These are phyloP conservation scores for Xylaria castorea DNA, from an alignment of 495 filamentous ascomycete species.

Conservation along the genomic window DNA sequence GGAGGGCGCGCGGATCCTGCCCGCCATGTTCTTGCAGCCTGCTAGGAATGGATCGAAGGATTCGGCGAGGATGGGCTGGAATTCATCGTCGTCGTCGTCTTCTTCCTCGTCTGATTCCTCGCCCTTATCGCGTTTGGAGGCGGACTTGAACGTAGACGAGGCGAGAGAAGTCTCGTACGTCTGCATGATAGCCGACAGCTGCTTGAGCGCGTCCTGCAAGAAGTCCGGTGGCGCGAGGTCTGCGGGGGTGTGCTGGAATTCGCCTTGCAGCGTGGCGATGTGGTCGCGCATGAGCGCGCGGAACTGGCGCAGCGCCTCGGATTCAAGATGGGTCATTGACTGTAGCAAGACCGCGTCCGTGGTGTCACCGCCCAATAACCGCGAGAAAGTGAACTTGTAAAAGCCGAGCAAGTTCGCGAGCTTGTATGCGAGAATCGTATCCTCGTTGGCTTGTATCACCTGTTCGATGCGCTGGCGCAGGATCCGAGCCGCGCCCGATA, in stretches of 20 bases:
- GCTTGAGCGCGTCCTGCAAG: slow-evolving; percentile 78
- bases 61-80: slow-evolving; percentile 78
- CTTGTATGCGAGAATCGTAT: slow-evolving; percentile 86
- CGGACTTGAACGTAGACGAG: slow-evolving; percentile 33
- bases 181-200: slow-evolving; percentile 75
- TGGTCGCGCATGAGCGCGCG: slow-evolving; percentile 78
- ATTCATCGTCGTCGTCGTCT: slow-evolving; percentile 56
- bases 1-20: slow-evolving; percentile 61
- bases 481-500: slow-evolving; percentile 77
- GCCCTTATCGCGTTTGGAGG: slow-evolving; percentile 25
- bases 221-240: slow-evolving; percentile 85
- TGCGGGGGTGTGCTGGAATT: slow-evolving; percentile 66
- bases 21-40: slow-evolving; percentile 72
- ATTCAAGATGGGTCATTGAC: slow-evolving; percentile 68
- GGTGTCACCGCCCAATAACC: slow-evolving; percentile 64
- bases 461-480: slow-evolving; percentile 87
- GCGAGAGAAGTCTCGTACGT: slow-evolving; percentile 83
- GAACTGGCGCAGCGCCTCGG: slow-evolving; percentile 84
- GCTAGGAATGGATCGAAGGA: slow-evolving; percentile 87
- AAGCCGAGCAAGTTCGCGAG: slow-evolving; percentile 88
- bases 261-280: slow-evolving; percentile 72
- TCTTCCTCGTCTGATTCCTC: slow-evolving; percentile 61
- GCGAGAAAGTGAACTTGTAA: slow-evolving; percentile 84
- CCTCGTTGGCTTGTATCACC: slow-evolving; percentile 90
- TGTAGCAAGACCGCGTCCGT: slow-evolving; percentile 72